phyloP scores from a whole-genome alignment of 2,329 filamentous ascomycete species.

The Moelleriella libera region DNA sequence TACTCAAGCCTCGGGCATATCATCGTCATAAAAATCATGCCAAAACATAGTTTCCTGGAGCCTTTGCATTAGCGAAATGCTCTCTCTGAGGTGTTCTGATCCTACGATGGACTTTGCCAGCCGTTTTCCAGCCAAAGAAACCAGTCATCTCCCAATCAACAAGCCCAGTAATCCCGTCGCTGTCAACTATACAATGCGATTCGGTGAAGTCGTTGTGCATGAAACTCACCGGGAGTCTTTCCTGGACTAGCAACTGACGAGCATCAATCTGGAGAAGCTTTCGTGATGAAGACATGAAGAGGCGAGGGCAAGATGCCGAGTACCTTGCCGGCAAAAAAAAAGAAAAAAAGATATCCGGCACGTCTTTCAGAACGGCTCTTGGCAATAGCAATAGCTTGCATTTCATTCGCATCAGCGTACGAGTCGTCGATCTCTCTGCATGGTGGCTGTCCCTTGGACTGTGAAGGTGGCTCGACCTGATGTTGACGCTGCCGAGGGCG shows the following conservation, averaged over 20 bases:
- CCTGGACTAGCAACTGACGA: constrained; percentile 20
- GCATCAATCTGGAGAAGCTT: constrained; percentile 16
- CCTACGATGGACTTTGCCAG: no score
- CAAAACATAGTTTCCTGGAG: no score
- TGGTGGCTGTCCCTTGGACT: background rate
- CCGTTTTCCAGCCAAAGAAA: no score
- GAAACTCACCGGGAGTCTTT: constrained; percentile 23
- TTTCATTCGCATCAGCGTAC: constrained; percentile 25
- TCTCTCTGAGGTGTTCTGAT: no score
- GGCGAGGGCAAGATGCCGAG: background rate
- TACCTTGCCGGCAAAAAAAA: constrained; percentile 22
- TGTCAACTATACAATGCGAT: no score
- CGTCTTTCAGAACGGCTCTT: constrained; percentile 10
- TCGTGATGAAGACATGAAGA: background rate
- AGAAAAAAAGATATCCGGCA: constrained; percentile 25
- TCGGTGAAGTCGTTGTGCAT: no score
- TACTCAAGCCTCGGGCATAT: no score
- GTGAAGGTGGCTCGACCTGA: constrained; percentile 22
- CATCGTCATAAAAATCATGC: no score
- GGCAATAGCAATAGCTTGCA: constrained; percentile 17
- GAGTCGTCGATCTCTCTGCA: constrained; percentile 16
- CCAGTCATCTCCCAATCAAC: no score
- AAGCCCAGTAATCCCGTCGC: no score
- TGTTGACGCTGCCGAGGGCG: constrained; percentile 22
- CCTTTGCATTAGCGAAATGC: no score